Evolutionary conservation across 1,284 basidiomycete genomes (phyloP), one percentile per base, ranked within the genome.

Genomic region (Sanghuangporus baumii): DNA sequence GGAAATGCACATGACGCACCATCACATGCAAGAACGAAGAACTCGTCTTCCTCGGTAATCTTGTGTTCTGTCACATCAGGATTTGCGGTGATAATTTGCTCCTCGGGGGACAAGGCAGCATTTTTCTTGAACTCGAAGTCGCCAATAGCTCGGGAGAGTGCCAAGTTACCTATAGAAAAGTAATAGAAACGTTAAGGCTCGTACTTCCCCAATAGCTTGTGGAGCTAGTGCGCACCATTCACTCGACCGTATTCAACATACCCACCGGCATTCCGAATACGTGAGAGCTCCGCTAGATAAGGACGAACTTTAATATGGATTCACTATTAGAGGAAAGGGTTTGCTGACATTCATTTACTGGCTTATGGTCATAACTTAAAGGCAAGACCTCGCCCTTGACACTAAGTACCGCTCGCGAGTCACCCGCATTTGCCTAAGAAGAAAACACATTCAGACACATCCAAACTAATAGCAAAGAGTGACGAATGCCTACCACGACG

Each of bases 121-220:
- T 96, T 96, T 76, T 96, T 95, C 83, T 99, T 99, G 82, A 98
- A 99, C 71, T 98, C 95, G 72, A 99, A 99, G 74, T 99, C 97
- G 61, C 97, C 97, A 34, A 99, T 81, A 1, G 97, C 97, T 69
- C 97, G 83, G 20, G 96, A 97, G 48, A 99, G 79, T 0, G 97
- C 96, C 62, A 99, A 86, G 73, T 99, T 99, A 66, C 97, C 94
- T 96, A 71, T 20, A 59, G 14, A n/a, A 23, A 37, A 40, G 48
- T 26, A 55, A 40, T 8, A 7, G 38, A 14, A 14, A 31, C 14
- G 16, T 46, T n/a, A 2, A n/a, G 18, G 43, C 34, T 11, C 20
- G 38, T 20, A 37, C 9, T 14, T 18, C 55, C 46, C 59, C 9
- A 55, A 6, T 48, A 31, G 55, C 7, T 9, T 55, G 23, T 48